Conservation (phyloP, 306 rosid genomes). For the Gillenia trifoliata region DNA sequence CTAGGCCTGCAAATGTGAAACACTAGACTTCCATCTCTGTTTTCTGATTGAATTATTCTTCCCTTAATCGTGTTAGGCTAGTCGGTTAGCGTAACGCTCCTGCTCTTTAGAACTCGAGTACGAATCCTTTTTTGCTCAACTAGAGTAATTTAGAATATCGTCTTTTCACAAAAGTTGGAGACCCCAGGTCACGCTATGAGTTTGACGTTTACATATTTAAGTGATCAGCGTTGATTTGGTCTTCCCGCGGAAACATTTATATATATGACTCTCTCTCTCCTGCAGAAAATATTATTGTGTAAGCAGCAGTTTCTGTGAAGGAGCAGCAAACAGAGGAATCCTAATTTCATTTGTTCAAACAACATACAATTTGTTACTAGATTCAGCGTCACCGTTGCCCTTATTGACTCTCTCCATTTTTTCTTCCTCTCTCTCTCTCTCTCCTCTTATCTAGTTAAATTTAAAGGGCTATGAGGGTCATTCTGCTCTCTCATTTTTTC, state of each 20-base stretch:
- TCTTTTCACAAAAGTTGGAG: too few species aligned
- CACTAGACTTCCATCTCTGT: background rate
- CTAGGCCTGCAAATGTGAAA: background rate
- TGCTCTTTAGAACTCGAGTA: too few species aligned
- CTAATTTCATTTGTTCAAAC: background rate
- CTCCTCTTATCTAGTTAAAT: background rate
- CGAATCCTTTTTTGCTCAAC: too few species aligned
- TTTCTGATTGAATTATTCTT: background rate
- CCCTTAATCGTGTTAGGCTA: too few species aligned
- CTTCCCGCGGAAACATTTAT: slow-evolving; percentile 14
- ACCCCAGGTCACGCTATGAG: background rate
- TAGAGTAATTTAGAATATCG: too few species aligned
- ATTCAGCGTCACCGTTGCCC: slow-evolving; percentile 14
- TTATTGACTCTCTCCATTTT: slow-evolving; percentile 11
- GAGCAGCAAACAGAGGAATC: background rate
- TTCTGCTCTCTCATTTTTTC: background rate
- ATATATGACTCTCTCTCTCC: background rate
- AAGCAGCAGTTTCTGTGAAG: slow-evolving; percentile 13
- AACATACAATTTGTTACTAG: background rate
- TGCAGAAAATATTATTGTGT: background rate
- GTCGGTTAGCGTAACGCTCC: too few species aligned
- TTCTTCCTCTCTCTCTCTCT: background rate
- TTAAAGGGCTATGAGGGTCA: background rate
- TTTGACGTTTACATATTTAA: background rate
- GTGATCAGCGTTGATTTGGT: slow-evolving; percentile 13